Evolutionary conservation across 768 basidiomycete species (phyloP).

Genomic region (Pleurotus salmoneostramineus): DNA sequence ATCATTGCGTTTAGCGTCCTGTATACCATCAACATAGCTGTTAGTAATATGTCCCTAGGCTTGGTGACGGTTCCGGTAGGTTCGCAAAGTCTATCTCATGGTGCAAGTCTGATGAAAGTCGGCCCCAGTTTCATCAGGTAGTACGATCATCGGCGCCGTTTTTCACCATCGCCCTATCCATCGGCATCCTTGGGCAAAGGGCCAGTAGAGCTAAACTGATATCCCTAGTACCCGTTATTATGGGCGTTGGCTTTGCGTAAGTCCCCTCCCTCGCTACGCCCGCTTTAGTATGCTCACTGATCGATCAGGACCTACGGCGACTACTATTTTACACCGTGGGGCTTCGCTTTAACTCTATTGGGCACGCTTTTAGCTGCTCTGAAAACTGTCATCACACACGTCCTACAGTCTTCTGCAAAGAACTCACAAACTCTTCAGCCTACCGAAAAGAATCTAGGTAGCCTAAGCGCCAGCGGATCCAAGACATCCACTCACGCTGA

Average conservation of each 20-base stretch:
- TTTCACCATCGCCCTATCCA: slow-evolving; percentile 82
- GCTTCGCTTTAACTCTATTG: slow-evolving; percentile 82
- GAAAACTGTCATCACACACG: slow-evolving; percentile 90
- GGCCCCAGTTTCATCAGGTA: slow-evolving; percentile 88
- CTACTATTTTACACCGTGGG: slow-evolving; percentile 85
- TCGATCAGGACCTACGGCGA: slow-evolving; percentile 82
- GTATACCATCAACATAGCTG: slow-evolving; percentile 92
- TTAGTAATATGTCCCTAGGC: slow-evolving; percentile 87
- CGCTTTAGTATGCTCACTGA: slow-evolving; percentile 2
- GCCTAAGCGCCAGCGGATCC: not conserved
- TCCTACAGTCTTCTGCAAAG: slow-evolving; percentile 52
- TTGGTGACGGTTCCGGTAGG: slow-evolving; percentile 88
- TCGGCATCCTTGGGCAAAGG: slow-evolving; percentile 57
- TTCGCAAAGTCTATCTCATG: slow-evolving; percentile 14
- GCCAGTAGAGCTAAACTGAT: slow-evolving; percentile 62
- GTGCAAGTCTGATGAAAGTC: not conserved
- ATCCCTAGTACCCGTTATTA: slow-evolving; percentile 79
- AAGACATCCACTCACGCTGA: not conserved
- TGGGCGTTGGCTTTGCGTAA: slow-evolving; percentile 89
- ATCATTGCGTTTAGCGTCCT: slow-evolving; percentile 82
- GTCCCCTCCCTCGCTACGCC: slow-evolving; percentile 20
- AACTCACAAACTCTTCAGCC: not conserved
- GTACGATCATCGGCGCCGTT: slow-evolving; percentile 90
- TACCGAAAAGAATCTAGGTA: slow-evolving; percentile 9
- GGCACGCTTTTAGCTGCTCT: slow-evolving; percentile 91